Evolutionary conservation across 257 asterid genomes (phyloP).

Genomic region (Przewalskia tangutica): DNA sequence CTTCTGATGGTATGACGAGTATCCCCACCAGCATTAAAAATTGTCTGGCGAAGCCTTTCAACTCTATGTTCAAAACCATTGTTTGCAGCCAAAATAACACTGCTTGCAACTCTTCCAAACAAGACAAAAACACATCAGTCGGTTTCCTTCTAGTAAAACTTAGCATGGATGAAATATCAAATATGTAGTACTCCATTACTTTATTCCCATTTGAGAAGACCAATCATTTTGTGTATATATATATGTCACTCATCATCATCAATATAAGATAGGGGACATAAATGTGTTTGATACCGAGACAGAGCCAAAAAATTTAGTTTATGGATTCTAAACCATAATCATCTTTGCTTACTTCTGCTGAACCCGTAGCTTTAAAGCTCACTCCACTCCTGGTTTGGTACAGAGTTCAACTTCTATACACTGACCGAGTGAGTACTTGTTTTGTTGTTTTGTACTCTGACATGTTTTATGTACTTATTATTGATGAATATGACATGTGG

Average conservation of each 20-base stretch:
- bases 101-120: constrained; percentile 28
- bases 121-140: background rate
- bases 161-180: background rate
- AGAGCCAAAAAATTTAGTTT: too few relatives aligned
- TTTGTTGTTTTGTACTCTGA: background rate
- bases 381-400: too few relatives aligned
- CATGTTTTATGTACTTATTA: background rate
- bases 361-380: too few relatives aligned
- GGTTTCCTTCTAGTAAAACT: background rate
- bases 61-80: constrained; percentile 21
- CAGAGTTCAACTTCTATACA: too few relatives aligned
- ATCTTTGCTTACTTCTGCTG: too few relatives aligned
- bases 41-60: constrained; percentile 24
- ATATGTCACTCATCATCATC: too few relatives aligned
- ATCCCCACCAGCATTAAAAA: constrained; percentile 29
- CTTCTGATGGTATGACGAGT: constrained; percentile 24
- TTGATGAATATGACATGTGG: background rate
- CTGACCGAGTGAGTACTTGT: background rate
- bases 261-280: too few relatives aligned
- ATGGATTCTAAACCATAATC: too few relatives aligned
- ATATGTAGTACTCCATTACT: background rate
- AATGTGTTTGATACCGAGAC: too few relatives aligned
- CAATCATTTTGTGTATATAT: background rate
- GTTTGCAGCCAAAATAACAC: constrained; percentile 26
- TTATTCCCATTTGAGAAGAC: background rate